Base-by-base conservation (phyloP, 805 yeast genomes). In the Martiniozyma abietophila region DNA sequence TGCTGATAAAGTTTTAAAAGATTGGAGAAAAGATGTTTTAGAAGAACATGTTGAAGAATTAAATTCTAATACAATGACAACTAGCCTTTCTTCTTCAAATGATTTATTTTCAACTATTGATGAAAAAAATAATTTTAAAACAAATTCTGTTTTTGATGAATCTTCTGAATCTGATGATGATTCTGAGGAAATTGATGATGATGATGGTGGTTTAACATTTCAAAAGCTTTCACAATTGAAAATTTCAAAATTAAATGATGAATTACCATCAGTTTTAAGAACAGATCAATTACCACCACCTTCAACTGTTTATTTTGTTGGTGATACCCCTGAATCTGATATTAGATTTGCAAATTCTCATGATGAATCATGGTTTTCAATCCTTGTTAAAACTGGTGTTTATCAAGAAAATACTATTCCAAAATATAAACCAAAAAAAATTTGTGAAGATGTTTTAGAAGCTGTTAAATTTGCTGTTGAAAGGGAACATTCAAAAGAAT, bases 291-390 rank as follows among this genome's bases (percentile, higher is more conserved):
- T 82, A 44, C 92, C 92, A 5, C 88, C 88, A 4, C 85, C 92
- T 3, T 76, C 84, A 5, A 81, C 92, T 0, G 94, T 83, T 11
- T 82, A 82, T 56, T 83, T 82, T 59, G 92, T 82, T 33, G 94
- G 94, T 48, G 94, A 82, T 52, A 82, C 94, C 10, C 94, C 94
- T 14, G 94, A 82, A 59, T 78, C 88, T 6, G 94, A 82, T 56
- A 82, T 82, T 43, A 66, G 92, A 56, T 83, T 83, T 61, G 94
- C 94, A 35, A 82, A 82, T 61, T 76, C 86, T 14, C 89, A 81
- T 58, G 92, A 82, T 53, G 73, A 73, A 40, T 74, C 85, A 20
- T 82, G 94, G 94, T 76, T 69, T 58, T 81, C 94, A 18, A 82
- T 83, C 39, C 65, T 82, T 50, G 94, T 82, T 25, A 79, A 82